Evolutionary conservation across 108 stramenopile genomes (phyloP).

Genomic region (Skeletonema costatum): DNA sequence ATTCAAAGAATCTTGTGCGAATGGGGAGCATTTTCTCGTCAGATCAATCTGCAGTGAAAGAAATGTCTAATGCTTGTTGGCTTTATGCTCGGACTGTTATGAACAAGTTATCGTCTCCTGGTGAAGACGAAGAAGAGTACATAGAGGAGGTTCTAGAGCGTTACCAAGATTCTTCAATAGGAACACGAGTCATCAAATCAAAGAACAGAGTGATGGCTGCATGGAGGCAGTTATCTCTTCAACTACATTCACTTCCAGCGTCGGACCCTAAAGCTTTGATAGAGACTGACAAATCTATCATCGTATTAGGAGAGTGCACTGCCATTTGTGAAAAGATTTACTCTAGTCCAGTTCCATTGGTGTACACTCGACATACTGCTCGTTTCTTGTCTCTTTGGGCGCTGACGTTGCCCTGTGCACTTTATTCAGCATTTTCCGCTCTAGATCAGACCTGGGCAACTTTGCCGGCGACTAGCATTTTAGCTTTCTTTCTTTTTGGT

Average conservation of each 20-base stretch:
- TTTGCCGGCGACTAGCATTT: constrained; percentile 46
- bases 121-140: constrained; percentile 53
- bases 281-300: constrained; percentile 58
- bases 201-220: constrained; percentile 47
- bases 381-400: constrained; percentile 65
- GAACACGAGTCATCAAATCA: constrained; percentile 14
- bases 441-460: constrained; percentile 16
- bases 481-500: constrained; percentile 67
- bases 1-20: constrained; percentile 53
- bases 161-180: constrained; percentile 15
- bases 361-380: constrained; percentile 74
- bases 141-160: constrained; percentile 18
- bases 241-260: constrained; percentile 47
- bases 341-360: constrained; percentile 55
- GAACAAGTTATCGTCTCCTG: constrained; percentile 45
- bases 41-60: constrained; percentile 27
- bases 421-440: constrained; percentile 50
- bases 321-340: constrained; percentile 56
- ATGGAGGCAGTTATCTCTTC: constrained; percentile 42
- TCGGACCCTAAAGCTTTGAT: constrained; percentile 40
- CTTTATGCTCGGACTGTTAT: constrained; percentile 48
- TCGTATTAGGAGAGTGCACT: constrained; percentile 41
- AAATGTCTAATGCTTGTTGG: constrained; percentile 50
- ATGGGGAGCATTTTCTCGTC: constrained; percentile 52
- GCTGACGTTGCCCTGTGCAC: constrained; percentile 57